Evolutionary conservation across 2,329 filamentous ascomycete species (phyloP).

Genomic region (Neofusicoccum ribis): DNA sequence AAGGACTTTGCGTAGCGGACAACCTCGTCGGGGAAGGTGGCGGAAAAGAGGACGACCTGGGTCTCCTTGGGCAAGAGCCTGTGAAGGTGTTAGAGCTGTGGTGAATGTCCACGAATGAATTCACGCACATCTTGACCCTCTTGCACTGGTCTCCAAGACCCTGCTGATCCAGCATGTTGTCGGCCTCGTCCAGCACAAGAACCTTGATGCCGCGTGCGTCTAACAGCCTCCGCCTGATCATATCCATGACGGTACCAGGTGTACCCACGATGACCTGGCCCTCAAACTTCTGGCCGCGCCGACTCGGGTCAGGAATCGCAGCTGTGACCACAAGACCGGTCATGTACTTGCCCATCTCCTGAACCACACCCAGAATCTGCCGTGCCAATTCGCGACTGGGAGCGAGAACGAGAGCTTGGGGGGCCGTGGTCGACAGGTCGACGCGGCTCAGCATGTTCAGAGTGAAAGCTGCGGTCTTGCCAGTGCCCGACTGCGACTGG

Average conservation of each 20-base stretch:
- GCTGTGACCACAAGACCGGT: slow-evolving; percentile 73
- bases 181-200: slow-evolving; percentile 92
- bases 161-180: slow-evolving; percentile 98
- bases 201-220: slow-evolving; percentile 72
- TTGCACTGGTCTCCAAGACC: slow-evolving; percentile 94
- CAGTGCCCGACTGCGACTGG: slow-evolving; percentile 98
- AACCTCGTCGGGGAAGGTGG: slow-evolving; percentile 86
- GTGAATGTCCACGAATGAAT: not conserved
- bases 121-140: slow-evolving; percentile 77
- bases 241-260: slow-evolving; percentile 87
- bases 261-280: slow-evolving; percentile 88
- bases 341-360: slow-evolving; percentile 81
- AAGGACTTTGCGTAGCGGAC: slow-evolving; percentile 81
- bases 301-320: slow-evolving; percentile 76
- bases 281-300: slow-evolving; percentile 67
- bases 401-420: slow-evolving; percentile 86
- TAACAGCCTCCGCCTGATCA: slow-evolving; percentile 75
- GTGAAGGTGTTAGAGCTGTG: slow-evolving; percentile 32
- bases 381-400: slow-evolving; percentile 92
- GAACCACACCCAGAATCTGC: slow-evolving; percentile 86
- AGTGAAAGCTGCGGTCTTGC: slow-evolving; percentile 96
- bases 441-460: slow-evolving; percentile 87
- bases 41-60: slow-evolving; percentile 95
- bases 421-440: slow-evolving; percentile 68
- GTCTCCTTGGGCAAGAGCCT: slow-evolving; percentile 71